Base-by-base conservation (phyloP, 225 moss, liverwort and hornwort species). In the Polytrichum formosum region DNA sequence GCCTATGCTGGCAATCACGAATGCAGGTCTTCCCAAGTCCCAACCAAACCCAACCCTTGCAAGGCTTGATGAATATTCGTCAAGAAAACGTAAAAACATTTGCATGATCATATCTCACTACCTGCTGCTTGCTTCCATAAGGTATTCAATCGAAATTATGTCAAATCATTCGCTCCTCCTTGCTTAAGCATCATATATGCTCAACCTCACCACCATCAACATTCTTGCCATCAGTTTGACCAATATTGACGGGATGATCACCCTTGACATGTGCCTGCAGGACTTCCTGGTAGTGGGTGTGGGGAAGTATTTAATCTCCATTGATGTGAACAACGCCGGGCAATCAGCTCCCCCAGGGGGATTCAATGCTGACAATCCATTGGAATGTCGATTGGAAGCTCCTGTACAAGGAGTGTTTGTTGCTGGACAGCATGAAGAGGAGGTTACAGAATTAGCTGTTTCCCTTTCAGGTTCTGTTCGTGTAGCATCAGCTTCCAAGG, bases 401-500 rank as follows among this genome's bases (percentile, higher is more conserved):
- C 90, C 85, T 65, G 26, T 80, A 56, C 90, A 87, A 55, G 94
- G 94, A 26, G 81, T 94, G 13, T 81, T 80, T 69, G 78, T 91
- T 26, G 81, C 86, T 71, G 88, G 90, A 16, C 86, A 84, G 74
- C 94, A 94, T 63, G 86, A 75, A 67, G 75, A 73, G 66, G 85
- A 88, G 29, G 78, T 91, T 18, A 91, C 91, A n/a, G 90, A 88
- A 73, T 71, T 94, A 31, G 91, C 91, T 58, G 78, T 90, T 67
- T 70, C 88, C 54, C 33, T 78, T n/a, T 88, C 81, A 66, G 81
- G 73, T 54, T 84, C 91, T 67, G 73, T 75, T 75, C 86, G 83
- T 69, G 73, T 94, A 46, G 91, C 87, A 37, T 91, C 94, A 46
- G 90, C 94, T n/a, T 94, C 94, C 26, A 87, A 81, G 68, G 91